Evolutionary conservation across 108 stramenopile species (phyloP).

Genomic region (Mayamaea pseudoterrestris): DNA sequence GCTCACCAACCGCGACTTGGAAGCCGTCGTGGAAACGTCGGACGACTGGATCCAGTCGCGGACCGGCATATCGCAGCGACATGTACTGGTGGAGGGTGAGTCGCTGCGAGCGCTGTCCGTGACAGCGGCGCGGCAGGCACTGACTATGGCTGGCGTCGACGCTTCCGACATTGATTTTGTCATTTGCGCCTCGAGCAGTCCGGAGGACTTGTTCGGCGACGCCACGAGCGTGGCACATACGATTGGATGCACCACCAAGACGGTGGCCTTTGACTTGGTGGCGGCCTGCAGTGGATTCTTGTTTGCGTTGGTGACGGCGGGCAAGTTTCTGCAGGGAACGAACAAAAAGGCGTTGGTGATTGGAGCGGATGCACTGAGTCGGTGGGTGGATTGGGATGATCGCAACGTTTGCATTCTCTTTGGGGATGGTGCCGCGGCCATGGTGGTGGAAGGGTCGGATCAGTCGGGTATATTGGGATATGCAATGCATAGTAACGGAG

Average conservation of each 20-base stretch:
- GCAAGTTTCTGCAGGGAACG: conserved; percentile 57
- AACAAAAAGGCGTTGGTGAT: conserved; percentile 76
- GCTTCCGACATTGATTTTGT: conserved; percentile 79
- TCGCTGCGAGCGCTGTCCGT: conserved; percentile 31
- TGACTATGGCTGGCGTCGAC: conserved; percentile 53
- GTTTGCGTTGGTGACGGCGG: conserved; percentile 86
- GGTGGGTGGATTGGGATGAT: conserved; percentile 97
- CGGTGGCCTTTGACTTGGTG: conserved; percentile 90
- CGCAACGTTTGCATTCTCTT: conserved; percentile 92
- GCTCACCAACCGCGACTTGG: conserved; percentile 81
- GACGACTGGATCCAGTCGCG: conserved; percentile 94
- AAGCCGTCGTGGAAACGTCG: conserved; percentile 82
- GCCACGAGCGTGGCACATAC: conserved; percentile 74
- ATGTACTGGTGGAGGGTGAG: conserved; percentile 49
- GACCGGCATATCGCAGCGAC: conserved; percentile 83
- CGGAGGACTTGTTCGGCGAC: conserved; percentile 96
- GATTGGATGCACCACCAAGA: conserved; percentile 56
- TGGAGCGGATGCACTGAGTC: conserved; percentile 86
- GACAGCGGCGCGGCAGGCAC: conserved; percentile 53
- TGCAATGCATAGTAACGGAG: conserved; percentile 87
- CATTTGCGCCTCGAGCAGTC: conserved; percentile 80
- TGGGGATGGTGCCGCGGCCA: conserved; percentile 96
- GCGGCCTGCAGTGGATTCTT: conserved; percentile 95
- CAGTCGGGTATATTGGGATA: conserved; percentile 77
- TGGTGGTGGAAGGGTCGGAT: conserved; percentile 59